Percentiles rank a stretch among this genome's conserved stretches.
Conservation (phyloP, 345 rosid species). For the Salix suchowensis region DNA sequence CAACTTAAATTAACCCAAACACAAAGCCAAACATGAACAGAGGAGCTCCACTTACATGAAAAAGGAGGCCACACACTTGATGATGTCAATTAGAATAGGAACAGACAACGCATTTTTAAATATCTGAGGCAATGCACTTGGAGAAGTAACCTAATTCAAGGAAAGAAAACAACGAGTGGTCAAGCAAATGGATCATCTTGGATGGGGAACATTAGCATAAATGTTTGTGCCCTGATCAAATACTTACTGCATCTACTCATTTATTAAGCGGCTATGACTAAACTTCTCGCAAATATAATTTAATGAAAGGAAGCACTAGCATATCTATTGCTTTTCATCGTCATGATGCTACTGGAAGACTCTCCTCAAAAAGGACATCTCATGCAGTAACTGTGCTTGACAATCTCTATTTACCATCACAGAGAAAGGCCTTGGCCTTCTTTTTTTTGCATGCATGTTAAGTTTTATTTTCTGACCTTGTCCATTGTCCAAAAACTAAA, state of each 20-base stretch:
- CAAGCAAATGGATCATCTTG: not conserved
- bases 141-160: conserved; percentile 51
- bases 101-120: conserved; percentile 76
- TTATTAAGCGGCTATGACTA: not conserved
- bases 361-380: not conserved
- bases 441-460: not conserved
- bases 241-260: not conserved
- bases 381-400: not conserved
- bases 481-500: not conserved
- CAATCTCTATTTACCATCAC: not conserved
- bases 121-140: conserved; percentile 65
- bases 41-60: conserved; percentile 47
- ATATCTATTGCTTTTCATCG: not conserved
- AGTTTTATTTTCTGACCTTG: not conserved
- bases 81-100: conserved; percentile 61
- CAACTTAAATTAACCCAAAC: not conserved
- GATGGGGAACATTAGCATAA: not conserved
- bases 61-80: conserved; percentile 62
- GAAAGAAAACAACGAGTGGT: not conserved
- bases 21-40: not conserved
- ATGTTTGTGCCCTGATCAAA: not conserved
- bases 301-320: not conserved
- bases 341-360: not conserved
- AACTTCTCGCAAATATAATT: not conserved
- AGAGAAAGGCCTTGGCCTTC: not conserved